Evolutionary conservation across 2,329 filamentous ascomycete species (phyloP), one percentile per base, ranked within the genome.

Genomic region (Colletotrichum sojae): DNA sequence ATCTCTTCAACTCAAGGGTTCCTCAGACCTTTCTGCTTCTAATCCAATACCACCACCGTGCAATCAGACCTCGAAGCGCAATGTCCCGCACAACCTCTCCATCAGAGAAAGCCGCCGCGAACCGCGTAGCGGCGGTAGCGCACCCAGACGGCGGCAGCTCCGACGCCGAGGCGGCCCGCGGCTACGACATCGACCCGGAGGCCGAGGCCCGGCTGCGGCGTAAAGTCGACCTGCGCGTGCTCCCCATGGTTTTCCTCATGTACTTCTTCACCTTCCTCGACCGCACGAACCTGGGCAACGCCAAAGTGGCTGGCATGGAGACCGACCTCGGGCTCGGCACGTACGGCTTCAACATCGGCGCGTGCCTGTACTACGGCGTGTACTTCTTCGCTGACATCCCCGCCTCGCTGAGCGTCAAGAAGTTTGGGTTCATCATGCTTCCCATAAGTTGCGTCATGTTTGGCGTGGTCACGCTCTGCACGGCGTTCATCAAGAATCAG

Each of bases 231-330:
- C 74, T 84, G 49, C 63, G 71, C 3, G 71, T 74, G 6, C 64
- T 75, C 3, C 83, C 83, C 6, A 79, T 78, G 90, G 49, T 92
- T 90, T 80, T 90, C 76, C 22, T 81, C 75, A 80, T 89, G 13
- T 89, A 88, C 73, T 78, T 89, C 5, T 79, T 89, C 13, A 86
- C 84, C 72, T 89, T 87, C 71, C 80, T 89, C 12, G 86, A 89
- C 74, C 78, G 84, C 15, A 84, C 84, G 6, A 89, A 89, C 73
- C 62, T 71, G 48, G 73, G 61, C 12, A 86, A 86, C 76, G 84
- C 86, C 8, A 86, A 85, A 75, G 84, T 87, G 56, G 75, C 74
- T 39, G 73, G 74, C 49, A 69, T 76, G 18, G 71, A 75, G 69
- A 55, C 82, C 46, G 71, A 70, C n/a, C 63, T 70, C 3, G 60